Base-by-base conservation (phyloP, 306 rosid species). In the Hylodesmum podocarpum region DNA sequence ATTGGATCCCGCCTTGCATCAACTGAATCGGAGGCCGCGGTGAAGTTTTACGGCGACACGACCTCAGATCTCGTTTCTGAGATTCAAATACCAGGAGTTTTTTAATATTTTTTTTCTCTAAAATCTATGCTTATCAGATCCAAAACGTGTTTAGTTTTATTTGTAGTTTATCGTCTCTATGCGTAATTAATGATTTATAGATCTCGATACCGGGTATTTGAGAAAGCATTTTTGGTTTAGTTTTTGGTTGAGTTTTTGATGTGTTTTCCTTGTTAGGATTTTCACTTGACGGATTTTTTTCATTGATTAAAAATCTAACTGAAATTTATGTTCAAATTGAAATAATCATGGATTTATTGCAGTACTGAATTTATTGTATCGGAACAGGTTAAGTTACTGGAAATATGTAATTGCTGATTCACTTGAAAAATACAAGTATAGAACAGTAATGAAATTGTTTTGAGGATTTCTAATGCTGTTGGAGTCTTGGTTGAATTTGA, bases 1-100 rank as follows among this genome's bases (percentile, higher is more conserved):
- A 84, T 82, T 80, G 78, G 97, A 65, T 91, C 97, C 97, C 97
- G 97, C 97, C 94, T 91, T 91, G 97, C 97, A 89, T 91, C 97
- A 91, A 91, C 97, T 91, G 97, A 91, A 91, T 91, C 97, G 82
- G 97, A 91, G 87, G 87, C 94, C 84, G 89, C 94, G 72, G 92
- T 82, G 93, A 91, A 67, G 2, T 82, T 73, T 63, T 50, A 37
- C 63, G 22, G 33, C 15, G 10, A 41, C 14, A 70, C 18, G 47
- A 8, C 31, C 13, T 71, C 87, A 78, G 89, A 88, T 82, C 90
- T 81, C 84, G 54, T 72, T 80, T 82, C 65, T 10, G 63, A 29
- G 62, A 61, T 85, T 55, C 22, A 25, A 19, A 46, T 6, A 15
- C 11, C 70, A 22, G 80, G 78, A 76, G 7, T 2, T 18, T 72